phyloP scores from a whole-genome alignment of 345 rosid genomes.

The Dimocarpus longan region DNA sequence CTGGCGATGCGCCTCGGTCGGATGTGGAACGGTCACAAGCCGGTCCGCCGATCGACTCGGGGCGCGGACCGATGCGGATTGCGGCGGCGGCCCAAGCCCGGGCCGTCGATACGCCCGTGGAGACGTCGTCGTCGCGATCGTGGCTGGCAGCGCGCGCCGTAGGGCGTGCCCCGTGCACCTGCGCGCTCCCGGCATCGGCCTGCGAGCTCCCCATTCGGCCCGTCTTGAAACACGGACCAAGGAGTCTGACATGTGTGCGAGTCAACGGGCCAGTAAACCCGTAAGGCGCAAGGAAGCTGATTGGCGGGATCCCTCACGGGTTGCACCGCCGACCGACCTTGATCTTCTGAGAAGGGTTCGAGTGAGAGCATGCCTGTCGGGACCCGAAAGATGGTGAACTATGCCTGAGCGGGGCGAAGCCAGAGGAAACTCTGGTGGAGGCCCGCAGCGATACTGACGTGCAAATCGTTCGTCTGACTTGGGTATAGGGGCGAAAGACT shows the following conservation, averaged over 20 bases:
- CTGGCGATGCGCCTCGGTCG: no score
- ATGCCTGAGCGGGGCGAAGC: no score
- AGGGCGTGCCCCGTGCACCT: background rate
- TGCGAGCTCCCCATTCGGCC: constrained; percentile 51
- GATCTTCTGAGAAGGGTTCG: no score
- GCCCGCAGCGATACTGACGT: constrained; percentile 19
- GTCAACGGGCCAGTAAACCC: constrained; percentile 39
- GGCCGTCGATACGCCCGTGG: background rate
- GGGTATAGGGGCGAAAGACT: constrained; percentile 44
- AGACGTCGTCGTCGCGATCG: background rate
- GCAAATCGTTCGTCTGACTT: constrained; percentile 35
- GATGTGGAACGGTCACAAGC: no score
- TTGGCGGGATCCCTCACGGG: background rate
- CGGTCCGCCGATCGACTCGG: no score
- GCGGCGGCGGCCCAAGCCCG: background rate
- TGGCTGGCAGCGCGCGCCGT: background rate
- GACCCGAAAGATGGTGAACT: no score
- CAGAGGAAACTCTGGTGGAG: no score
- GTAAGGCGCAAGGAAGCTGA: constrained; percentile 3
- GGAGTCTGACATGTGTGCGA: constrained; percentile 57
- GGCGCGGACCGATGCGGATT: no score
- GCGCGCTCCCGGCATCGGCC: constrained; percentile 33
- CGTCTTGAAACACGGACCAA: constrained; percentile 71
- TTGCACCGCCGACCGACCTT: no score
- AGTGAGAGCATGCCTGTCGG: no score